Evolutionary conservation across 768 basidiomycete species (phyloP), one percentile per base, ranked within the genome.

Genomic region (Rhodotorula sphaerocarpa): DNA sequence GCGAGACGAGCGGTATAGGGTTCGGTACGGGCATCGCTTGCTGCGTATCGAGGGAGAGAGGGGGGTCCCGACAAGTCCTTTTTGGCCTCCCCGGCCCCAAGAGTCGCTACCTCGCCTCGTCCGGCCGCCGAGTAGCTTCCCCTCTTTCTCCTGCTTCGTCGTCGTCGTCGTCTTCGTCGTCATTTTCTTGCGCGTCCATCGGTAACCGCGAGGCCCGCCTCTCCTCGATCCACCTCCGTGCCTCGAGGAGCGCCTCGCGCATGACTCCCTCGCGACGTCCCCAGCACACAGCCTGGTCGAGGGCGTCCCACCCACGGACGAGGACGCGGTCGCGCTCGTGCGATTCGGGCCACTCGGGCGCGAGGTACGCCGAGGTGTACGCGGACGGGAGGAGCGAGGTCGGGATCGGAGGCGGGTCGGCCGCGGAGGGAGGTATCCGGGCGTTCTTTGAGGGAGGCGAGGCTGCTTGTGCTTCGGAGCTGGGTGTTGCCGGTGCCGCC

Each of bases 271-370:
- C 50, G 3, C 64, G 12, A 14, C 64, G 31, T 0, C 64, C 64
- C 64, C 64, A 65, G 3, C 43, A 43, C 7, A 59, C 51, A 3
- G 27, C 5, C 30, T 25, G 27, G 36, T 58, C 54, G 28, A 57
- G 14, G n/a, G 41, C 61, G 31, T 39, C 25, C 63, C 63, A 65
- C 20, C 67, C 67, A 1, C 34, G 5, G 0, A 55, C 41, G 47
- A 57, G 30, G 28, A 25, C 14, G 20, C 67, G 52, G 25, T 46
- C 12, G 16, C 67, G 47, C 43, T 69, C 67, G 28, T 25, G 1
- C 12, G 52, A 39, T 30, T 69, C 67, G n/a, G 67, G 67, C 67
- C 67, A 69, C 1, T 42, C n/a, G 16, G 34, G 27, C 25, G 56
- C 31, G 33, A 63, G 59, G 30, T 51, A 51, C 33, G 59, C n/a